Evolutionary conservation across 805 yeast species (phyloP).

Genomic region (Cyberlindnera nakhonratchasimensis): DNA sequence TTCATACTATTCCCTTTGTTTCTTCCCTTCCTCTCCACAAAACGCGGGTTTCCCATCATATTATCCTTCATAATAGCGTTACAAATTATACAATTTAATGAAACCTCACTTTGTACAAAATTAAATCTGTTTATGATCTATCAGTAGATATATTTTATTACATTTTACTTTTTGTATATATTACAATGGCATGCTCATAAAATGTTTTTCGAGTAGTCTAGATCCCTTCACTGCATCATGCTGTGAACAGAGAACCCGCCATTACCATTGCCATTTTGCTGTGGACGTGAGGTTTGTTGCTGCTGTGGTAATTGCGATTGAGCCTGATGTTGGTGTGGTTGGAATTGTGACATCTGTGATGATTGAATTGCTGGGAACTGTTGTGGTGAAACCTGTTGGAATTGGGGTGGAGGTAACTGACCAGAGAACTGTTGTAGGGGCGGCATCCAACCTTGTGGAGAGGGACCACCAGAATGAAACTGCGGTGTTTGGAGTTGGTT

Average conservation of each 20-base stretch:
- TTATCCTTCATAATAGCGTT: too few species aligned
- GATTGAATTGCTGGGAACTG: neutral
- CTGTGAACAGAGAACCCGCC: constrained; percentile 1
- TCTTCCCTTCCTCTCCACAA: too few species aligned
- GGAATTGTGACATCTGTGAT: constrained; percentile 1
- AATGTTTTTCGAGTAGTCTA: neutral
- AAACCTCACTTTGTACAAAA: too few species aligned
- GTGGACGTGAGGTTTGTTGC: constrained; percentile 1
- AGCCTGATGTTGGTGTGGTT: constrained; percentile 1
- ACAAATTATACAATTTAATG: too few species aligned
- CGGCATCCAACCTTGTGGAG: constrained; percentile 4
- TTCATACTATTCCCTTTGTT: too few species aligned
- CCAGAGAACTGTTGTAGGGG: constrained; percentile 6
- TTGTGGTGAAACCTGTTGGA: constrained; percentile 5
- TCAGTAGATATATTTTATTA: neutral
- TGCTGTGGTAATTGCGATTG: constrained; percentile 11
- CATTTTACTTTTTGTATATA: neutral
- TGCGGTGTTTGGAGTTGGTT: neutral
- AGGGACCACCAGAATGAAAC: neutral
- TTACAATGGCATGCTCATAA: neutral
- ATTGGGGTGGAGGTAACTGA: constrained; percentile 9
- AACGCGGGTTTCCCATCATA: too few species aligned
- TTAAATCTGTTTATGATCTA: too few species aligned
- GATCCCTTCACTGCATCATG: neutral
- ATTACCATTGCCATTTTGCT: constrained; percentile 1